Evolutionary conservation across 305 asterid genomes (phyloP).

Genomic region (Ilex paraguariensis): DNA sequence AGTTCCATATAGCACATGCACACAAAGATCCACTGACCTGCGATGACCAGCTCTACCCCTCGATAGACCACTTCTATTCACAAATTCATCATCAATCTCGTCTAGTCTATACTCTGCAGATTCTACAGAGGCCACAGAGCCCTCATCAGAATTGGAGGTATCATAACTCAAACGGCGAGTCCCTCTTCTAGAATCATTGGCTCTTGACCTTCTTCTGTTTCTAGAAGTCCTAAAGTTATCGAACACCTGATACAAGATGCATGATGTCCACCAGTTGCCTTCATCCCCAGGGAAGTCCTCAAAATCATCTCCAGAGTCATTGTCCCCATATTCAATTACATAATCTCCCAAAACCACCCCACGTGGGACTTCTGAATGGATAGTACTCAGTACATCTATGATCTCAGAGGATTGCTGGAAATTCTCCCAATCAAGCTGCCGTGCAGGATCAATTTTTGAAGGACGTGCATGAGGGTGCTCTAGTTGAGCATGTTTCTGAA

Average conservation of each 20-base stretch:
- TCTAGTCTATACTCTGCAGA: constrained; percentile 49
- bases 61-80: constrained; percentile 38
- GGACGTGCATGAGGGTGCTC: constrained; percentile 80
- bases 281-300: constrained; percentile 55
- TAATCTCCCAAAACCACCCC: constrained; percentile 85
- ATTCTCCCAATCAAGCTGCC: constrained; percentile 86
- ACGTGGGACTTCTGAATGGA: constrained; percentile 71
- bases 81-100: constrained; percentile 55
- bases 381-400: constrained; percentile 73
- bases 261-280: constrained; percentile 79
- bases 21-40: constrained; percentile 37
- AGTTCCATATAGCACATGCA: not conserved
- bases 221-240: constrained; percentile 64
- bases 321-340: constrained; percentile 83
- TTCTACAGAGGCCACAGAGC: constrained; percentile 68
- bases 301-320: constrained; percentile 66
- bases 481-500: constrained; percentile 55
- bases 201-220: constrained; percentile 71
- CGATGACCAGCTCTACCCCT: constrained; percentile 53
- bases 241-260: constrained; percentile 75
- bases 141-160: constrained; percentile 67
- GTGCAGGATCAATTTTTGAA: constrained; percentile 72
- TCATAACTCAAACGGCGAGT: constrained; percentile 49
- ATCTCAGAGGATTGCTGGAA: constrained; percentile 86
- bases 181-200: constrained; percentile 57